Base-by-base conservation (phyloP, 768 basidiomycete species). In the Ramaria sp. region DNA sequence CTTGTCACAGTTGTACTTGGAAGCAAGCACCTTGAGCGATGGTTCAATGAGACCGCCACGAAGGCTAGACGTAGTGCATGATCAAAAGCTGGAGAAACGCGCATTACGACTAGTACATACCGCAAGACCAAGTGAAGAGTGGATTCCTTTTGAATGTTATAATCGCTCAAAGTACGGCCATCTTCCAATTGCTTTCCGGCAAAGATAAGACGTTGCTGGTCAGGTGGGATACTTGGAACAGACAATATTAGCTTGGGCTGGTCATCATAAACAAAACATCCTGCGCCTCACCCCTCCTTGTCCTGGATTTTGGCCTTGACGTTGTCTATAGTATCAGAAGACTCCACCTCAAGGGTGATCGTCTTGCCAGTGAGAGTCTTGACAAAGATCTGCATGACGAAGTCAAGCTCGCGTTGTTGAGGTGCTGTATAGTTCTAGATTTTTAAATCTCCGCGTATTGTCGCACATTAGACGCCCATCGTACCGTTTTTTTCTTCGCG, bases 11-110 rank as follows among this genome's bases (percentile, higher is more conserved):
- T 97, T 97, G 84, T 93, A 96, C 73, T 95, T 95, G 70, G 86
- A 80, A 58, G 96, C 96, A 60, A 98, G 83, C 42, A 92, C 91
- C 76, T 97, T 97, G 68, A 99, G 77, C 63, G 96, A 98, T 61
- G 96, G 96, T 77, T 99, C 96, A 64, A 99, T 98, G 78, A 99
- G 92, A 53, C 96, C 96, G 61, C 96, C 94, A 72, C 92, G 88
- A 65, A 95, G 90, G 78, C 88, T 88, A 62, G n/a, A 24, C n/a
- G 54, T 27, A 27, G 2, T 27, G 27, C 3, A 33, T 9, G 41
- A 30, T 43, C 48, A 47, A 46, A 57, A 56, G 30, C 54, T 60
- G 64, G 31, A 53, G 13, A 42, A 24, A 15, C 30, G 30, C 15
- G 10, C 5, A 10, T 15, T 11, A 10, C 31, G 46, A 19, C 27